Evolutionary conservation across 208 protist genomes (phyloP).

Genomic region (Leishmania tropica): DNA sequence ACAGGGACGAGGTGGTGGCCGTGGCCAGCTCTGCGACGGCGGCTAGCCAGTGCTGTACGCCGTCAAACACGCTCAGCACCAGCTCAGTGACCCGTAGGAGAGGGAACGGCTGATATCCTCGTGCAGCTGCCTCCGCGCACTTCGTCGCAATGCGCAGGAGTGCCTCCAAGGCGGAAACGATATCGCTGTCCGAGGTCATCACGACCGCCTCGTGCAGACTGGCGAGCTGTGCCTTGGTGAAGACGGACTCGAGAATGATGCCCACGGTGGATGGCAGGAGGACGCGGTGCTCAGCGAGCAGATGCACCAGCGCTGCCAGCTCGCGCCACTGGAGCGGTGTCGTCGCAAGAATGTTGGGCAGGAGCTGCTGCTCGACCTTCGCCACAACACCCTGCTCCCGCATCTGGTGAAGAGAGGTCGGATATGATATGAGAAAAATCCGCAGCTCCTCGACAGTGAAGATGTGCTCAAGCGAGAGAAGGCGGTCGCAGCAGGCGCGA

Average conservation of each 20-base stretch:
- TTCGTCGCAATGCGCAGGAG: conserved; percentile 1
- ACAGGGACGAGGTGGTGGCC: not conserved
- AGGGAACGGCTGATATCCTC: not conserved
- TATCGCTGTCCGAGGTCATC: conserved; percentile 3
- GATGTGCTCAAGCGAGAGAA: conserved; percentile 68
- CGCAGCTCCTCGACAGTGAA: conserved; percentile 50
- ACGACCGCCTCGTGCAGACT: conserved; percentile 5
- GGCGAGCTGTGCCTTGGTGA: conserved; percentile 12
- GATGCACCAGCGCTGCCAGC: conserved; percentile 33
- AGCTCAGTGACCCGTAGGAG: conserved; percentile 12
- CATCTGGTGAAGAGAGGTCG: conserved; percentile 48
- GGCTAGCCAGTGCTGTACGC: conserved; percentile 12
- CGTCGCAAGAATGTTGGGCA: conserved; percentile 34
- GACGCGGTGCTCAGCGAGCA: conserved; percentile 51
- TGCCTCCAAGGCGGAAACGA: not conserved
- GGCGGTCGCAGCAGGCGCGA: conserved; percentile 48
- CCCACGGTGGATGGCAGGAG: conserved; percentile 29
- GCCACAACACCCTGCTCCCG: conserved; percentile 41
- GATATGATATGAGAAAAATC: conserved; percentile 56
- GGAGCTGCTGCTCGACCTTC: conserved; percentile 44
- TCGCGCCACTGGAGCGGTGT: conserved; percentile 20
- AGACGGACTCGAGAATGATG: conserved; percentile 31
- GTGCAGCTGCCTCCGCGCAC: not conserved
- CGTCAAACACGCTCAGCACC: conserved; percentile 22
- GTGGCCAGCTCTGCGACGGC: conserved; percentile 16